Evolutionary conservation across 495 filamentous ascomycete genomes (phyloP).

Genomic region (Hapsidospora chrysogenum): DNA sequence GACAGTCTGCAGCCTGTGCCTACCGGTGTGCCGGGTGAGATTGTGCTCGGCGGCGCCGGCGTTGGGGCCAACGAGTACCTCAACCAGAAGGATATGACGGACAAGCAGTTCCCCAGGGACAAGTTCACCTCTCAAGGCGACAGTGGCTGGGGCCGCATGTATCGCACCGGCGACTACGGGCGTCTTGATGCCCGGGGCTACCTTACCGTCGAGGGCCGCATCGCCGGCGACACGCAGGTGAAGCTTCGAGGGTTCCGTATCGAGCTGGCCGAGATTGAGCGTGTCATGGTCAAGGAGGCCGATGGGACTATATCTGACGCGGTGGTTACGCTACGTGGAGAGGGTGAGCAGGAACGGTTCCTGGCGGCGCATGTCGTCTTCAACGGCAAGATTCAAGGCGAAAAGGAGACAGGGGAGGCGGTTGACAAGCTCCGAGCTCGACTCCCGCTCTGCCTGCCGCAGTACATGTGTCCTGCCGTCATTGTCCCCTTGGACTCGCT

Average conservation of each 20-base stretch:
- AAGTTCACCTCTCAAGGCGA: conserved; percentile 7
- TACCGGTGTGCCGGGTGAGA: conserved; percentile 14
- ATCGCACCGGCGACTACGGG: conserved; percentile 25
- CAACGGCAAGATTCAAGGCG: background rate
- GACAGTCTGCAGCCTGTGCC: conserved; percentile 20
- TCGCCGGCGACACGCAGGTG: conserved; percentile 29
- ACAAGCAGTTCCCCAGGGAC: conserved; percentile 18
- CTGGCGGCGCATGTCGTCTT: conserved; percentile 21
- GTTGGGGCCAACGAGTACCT: conserved; percentile 20
- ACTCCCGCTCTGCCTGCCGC: conserved; percentile 25
- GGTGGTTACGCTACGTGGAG: conserved; percentile 16
- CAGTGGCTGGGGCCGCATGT: conserved; percentile 15
- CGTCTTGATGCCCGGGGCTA: conserved; percentile 16
- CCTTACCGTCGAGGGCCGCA: conserved; percentile 20
- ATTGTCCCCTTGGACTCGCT: conserved; percentile 19
- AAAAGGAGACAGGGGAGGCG: background rate
- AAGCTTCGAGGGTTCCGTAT: conserved; percentile 36
- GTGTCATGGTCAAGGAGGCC: conserved; percentile 12
- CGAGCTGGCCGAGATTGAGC: conserved; percentile 33
- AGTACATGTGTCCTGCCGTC: conserved; percentile 29
- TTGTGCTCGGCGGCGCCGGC: conserved; percentile 19
- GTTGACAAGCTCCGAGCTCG: conserved; percentile 2
- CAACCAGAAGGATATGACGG: conserved; percentile 7
- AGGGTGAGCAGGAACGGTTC: conserved; percentile 7
- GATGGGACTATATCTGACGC: conserved; percentile 13